Base-by-base conservation (phyloP, 768 basidiomycete genomes). In the Leccinum uliginosum region DNA sequence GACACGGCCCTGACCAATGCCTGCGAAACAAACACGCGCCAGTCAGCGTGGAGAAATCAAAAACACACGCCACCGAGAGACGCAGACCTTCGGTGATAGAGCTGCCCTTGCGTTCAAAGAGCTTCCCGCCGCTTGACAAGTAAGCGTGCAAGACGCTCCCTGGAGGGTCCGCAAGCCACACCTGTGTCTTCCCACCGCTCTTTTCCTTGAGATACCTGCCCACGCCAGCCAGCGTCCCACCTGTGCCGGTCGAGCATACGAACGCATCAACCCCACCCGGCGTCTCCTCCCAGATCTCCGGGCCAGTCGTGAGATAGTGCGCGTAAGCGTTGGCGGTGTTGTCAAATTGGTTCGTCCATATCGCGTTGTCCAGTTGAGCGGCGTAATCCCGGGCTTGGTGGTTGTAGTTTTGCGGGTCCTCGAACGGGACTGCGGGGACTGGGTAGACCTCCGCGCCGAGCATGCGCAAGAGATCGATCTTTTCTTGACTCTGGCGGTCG, bases 301-400 rank as follows among this genome's bases (percentile, higher is more conserved):
- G 97, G 1, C 96, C 97, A 4, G 96, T 99, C 4, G 93, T 84
- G 38, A 77, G 68, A 71, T 95, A 97, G 70, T 99, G 97, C 19
- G 86, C 87, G 21, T 85, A 65, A 15, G 95, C 84, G 69, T 99
- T 99, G 19, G 96, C 93, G 24, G 79, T 84, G 74, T 98, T 98
- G 75, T 98, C 96, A 67, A 99, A 98, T 73, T 99, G 97, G 76
- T 99, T 83, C 8, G 93, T 98, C 96, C 97, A 98, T 55, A 98
- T 83, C 10, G 93, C 87, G 68, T 97, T 97, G 2, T 78, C 75
- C 23, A 87, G 70, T 15, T 76, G 74, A 40, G 81, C 80, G 34
- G 97, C 96, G 59, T 86, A 90, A 61, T 93, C 90, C 47, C 87
- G 85, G 26, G 97, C 97, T 74, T 95, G 93, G 75, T 98, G 97